phyloP scores from a whole-genome alignment of 345 rosid genomes.

The Dipteronia sinensis region DNA sequence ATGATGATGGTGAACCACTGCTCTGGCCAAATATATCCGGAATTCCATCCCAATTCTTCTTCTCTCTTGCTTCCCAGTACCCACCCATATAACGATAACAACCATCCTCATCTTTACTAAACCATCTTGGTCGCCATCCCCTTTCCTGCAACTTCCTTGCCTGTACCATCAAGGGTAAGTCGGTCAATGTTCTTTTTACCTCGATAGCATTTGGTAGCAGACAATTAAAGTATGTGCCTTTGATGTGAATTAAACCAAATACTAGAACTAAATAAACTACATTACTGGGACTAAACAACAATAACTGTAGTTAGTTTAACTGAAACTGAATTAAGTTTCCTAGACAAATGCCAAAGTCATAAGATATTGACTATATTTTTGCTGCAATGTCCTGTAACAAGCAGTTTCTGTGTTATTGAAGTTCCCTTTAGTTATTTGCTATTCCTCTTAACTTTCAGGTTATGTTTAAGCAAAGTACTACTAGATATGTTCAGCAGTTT shows the following conservation, averaged over 20 bases:
- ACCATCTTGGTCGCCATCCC: slow-evolving; percentile 99
- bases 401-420: no score
- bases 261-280: no score
- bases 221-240: no score
- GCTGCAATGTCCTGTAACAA: background rate
- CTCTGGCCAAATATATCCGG: slow-evolving; percentile 77
- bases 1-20: slow-evolving; percentile 40
- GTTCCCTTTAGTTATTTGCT: background rate
- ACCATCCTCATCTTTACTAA: slow-evolving; percentile 77
- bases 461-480: background rate
- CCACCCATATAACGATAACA: slow-evolving; percentile 82
- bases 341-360: background rate
- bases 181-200: background rate
- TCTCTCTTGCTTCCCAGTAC: slow-evolving; percentile 93
- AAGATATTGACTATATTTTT: background rate
- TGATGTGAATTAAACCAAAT: no score
- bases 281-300: no score
- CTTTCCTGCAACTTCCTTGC: slow-evolving; percentile 97
- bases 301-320: no score
- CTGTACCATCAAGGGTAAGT: slow-evolving; percentile 37
- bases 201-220: no score
- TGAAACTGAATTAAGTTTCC: background rate
- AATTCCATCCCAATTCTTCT: slow-evolving; percentile 66
- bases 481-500: background rate
- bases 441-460: background rate